A percentile compares a stretch with the other conserved stretches of the same genome.
phyloP scores from a whole-genome alignment of 805 yeast genomes.

The Yamadazyma endophytica region DNA sequence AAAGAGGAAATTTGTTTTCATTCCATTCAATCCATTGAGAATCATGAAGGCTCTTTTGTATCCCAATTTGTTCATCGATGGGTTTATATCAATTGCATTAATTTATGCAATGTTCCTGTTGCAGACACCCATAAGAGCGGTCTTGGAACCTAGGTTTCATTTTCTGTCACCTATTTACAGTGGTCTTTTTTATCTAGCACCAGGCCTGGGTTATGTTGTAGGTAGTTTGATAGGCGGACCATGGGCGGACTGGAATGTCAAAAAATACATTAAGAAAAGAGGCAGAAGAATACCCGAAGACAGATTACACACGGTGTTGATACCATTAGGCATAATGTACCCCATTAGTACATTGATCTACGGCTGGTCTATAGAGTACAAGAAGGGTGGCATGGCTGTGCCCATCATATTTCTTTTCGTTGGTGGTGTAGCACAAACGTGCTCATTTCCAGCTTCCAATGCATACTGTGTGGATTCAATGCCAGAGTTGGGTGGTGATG shows the following conservation, averaged over 20 bases:
- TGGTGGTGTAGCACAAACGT: constrained; percentile 49
- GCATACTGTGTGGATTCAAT: constrained; percentile 57
- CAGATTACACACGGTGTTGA: constrained; percentile 37
- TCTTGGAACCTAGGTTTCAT: constrained; percentile 52
- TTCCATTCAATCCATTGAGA: constrained; percentile 43
- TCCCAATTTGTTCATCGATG: constrained; percentile 42
- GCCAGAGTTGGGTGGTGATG: constrained; percentile 53
- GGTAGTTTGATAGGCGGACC: constrained; percentile 53
- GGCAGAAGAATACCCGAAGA: constrained; percentile 52
- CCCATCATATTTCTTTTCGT: constrained; percentile 48
- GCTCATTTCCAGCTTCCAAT: constrained; percentile 48
- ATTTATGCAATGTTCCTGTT: constrained; percentile 49
- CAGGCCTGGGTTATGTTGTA: constrained; percentile 49
- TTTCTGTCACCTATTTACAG: constrained; percentile 46
- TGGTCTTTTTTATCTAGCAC: constrained; percentile 52
- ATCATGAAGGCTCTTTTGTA: constrained; percentile 40
- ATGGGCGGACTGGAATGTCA: constrained; percentile 48
- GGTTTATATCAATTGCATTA: constrained; percentile 36
- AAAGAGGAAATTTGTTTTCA: constrained; percentile 32
- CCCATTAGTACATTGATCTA: constrained; percentile 46
- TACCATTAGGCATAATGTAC: constrained; percentile 39
- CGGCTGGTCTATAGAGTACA: constrained; percentile 50
- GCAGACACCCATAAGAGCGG: constrained; percentile 52
- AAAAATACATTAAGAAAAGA: constrained; percentile 36
- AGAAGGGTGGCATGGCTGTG: constrained; percentile 52